Evolutionary conservation across 176 grass and related monocot genomes (phyloP).

Genomic region (Cenchrus fungigraminus): DNA sequence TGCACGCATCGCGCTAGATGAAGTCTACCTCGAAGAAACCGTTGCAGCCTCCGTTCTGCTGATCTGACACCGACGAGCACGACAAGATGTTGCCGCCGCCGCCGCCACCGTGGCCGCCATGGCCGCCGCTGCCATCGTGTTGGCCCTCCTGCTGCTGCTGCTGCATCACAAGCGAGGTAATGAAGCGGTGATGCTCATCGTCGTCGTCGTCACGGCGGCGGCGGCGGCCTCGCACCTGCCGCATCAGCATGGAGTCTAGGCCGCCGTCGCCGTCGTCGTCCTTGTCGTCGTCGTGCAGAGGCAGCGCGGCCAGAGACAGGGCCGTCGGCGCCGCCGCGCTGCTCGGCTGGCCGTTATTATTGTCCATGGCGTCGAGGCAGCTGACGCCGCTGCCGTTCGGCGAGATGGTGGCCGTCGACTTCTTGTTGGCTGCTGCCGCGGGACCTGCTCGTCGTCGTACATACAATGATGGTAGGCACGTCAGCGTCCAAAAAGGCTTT

Average conservation of each 20-base stretch:
- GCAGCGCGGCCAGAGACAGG: constrained; percentile 30
- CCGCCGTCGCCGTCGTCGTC: constrained; percentile 26
- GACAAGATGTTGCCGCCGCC: constrained; percentile 40
- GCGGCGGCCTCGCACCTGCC: not conserved
- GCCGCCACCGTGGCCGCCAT: not conserved
- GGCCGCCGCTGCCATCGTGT: not conserved
- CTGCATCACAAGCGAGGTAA: constrained; percentile 25
- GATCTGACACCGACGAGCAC: constrained; percentile 50
- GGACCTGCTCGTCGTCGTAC: not conserved
- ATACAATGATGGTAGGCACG: not conserved
- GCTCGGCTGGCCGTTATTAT: constrained; percentile 36
- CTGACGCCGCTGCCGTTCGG: constrained; percentile 36
- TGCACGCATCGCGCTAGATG: constrained; percentile 26
- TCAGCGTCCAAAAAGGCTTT: not conserved
- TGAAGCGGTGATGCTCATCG: constrained; percentile 10
- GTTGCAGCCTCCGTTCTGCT: constrained; percentile 44
- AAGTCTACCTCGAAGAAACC: constrained; percentile 65
- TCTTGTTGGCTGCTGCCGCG: constrained; percentile 2
- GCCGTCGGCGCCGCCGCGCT: constrained; percentile 31
- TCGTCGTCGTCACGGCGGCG: not conserved
- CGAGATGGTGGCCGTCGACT: constrained; percentile 33
- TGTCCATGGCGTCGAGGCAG: constrained; percentile 49
- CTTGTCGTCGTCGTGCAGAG: not conserved
- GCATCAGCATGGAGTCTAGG: constrained; percentile 28
- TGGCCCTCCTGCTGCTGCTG: constrained; percentile 24